A percentile compares a stretch with the other conserved stretches of the same genome.
Conservation (phyloP, 78 protist species). For the Neovahlkampfia damariscottae region DNA sequence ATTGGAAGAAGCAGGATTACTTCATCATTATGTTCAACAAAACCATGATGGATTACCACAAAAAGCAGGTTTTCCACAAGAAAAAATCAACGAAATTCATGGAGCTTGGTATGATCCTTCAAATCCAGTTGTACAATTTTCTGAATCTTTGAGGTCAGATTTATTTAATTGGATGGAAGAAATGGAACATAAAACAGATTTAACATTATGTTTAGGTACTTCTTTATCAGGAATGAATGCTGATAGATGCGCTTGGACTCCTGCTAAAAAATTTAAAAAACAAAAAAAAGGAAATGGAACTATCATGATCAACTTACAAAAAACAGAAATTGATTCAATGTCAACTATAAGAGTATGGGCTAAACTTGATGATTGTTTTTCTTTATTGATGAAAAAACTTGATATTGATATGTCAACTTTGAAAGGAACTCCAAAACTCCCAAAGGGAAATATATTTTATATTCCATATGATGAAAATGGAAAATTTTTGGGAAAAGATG, state of each 20-base stretch:
- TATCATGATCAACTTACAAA: conserved; percentile 30
- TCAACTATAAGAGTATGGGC: conserved; percentile 19
- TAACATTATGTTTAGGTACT: background rate
- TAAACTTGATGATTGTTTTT: background rate
- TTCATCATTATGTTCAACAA: conserved; percentile 30
- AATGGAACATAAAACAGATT: background rate
- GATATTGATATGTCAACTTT: background rate
- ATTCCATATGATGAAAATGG: conserved; percentile 21
- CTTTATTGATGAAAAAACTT: conserved; percentile 6
- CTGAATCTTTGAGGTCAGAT: conserved; percentile 2
- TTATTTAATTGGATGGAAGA: background rate
- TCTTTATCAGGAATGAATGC: conserved; percentile 23
- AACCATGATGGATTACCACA: conserved; percentile 42
- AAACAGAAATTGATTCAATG: conserved; percentile 4
- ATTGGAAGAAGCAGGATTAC: conserved; percentile 9
- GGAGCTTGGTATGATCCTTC: conserved; percentile 23
- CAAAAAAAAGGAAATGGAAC: background rate
- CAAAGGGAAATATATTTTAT: conserved; percentile 1
- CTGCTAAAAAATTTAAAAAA: background rate
- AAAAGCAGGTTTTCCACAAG: conserved; percentile 40
- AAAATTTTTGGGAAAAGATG: background rate
- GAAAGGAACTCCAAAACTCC: background rate
- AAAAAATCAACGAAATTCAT: conserved; percentile 25
- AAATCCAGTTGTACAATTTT: conserved; percentile 18
- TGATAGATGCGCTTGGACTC: conserved; percentile 3